A percentile compares a stretch with the other conserved stretches of the same genome.
Conservation (phyloP, 192 early-diverging fungal species). For the Irineochytrium annulatum region DNA sequence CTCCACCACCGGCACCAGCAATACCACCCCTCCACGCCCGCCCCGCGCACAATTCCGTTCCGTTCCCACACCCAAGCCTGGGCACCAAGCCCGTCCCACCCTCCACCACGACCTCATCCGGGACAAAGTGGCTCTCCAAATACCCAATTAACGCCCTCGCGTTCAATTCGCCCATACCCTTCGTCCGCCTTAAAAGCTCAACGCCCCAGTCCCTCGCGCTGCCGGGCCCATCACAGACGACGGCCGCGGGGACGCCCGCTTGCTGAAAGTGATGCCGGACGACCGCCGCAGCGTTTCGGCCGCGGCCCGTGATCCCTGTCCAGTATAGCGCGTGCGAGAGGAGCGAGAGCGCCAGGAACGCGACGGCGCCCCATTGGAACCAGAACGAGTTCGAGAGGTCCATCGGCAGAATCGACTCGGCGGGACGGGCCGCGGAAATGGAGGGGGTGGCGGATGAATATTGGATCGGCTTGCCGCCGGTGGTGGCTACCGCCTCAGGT, state of each 20-base stretch:
- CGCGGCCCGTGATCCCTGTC: background rate
- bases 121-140: too few species aligned
- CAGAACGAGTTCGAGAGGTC: conserved; percentile 15
- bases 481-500: background rate
- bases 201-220: background rate
- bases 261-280: too few species aligned
- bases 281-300: background rate
- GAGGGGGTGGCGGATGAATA: background rate
- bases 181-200: background rate
- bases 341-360: conserved; percentile 9
- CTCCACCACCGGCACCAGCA: background rate
- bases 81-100: background rate
- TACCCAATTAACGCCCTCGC: too few species aligned
- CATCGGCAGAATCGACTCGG: conserved; percentile 20
- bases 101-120: background rate
- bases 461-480: background rate
- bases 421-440: background rate
- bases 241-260: background rate
- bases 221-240: background rate
- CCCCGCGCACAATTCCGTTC: conserved; percentile 5
- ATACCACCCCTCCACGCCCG: conserved; percentile 4
- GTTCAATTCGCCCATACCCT: background rate
- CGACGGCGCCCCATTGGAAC: conserved; percentile 15
- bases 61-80: conserved; percentile 4
- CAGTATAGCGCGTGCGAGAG: conserved; percentile 3